These are phyloP conservation scores for Globisporangium sylvaticum DNA, from an alignment of 352 stramenopile species.

Conservation along the genomic window DNA sequence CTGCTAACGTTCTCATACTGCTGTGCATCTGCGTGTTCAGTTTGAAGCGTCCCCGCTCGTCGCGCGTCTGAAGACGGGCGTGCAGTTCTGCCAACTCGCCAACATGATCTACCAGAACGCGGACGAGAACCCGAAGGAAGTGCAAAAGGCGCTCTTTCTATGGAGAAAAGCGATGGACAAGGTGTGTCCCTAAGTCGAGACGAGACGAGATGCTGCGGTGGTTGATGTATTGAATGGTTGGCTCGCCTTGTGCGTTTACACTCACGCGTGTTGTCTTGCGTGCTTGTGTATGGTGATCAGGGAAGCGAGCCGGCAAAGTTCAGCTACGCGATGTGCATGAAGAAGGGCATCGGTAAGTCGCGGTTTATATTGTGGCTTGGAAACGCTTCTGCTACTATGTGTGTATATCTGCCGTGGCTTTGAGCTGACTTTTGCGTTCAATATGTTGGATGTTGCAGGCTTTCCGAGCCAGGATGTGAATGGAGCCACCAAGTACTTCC, in stretches of 20 bases:
- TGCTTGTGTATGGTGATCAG: conserved; percentile 16
- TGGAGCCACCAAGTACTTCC: conserved; percentile 61
- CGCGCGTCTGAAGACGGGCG: conserved; percentile 40
- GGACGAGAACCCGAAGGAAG: conserved; percentile 45
- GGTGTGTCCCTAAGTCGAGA: conserved; percentile 16
- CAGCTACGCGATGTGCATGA: conserved; percentile 80
- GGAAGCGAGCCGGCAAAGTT: conserved; percentile 81
- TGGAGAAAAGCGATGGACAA: conserved; percentile 85
- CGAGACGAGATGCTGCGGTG: background rate
- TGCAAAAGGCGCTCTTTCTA: conserved; percentile 70
- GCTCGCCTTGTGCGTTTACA: background rate
- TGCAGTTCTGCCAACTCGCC: conserved; percentile 64
- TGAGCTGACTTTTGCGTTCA: background rate
- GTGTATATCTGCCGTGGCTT: background rate
- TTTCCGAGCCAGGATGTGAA: conserved; percentile 54
- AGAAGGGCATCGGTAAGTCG: conserved; percentile 61
- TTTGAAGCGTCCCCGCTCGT: conserved; percentile 69
- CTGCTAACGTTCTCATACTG: background rate
- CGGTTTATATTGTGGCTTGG: background rate
- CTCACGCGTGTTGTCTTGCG: background rate
- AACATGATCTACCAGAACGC: conserved; percentile 87
- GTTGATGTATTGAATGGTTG: background rate
- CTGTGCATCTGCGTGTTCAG: conserved; percentile 18
- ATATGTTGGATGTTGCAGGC: conserved; percentile 18
- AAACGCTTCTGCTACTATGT: background rate